Percentiles rank a stretch among this genome's conserved stretches.
Evolutionary conservation across 495 filamentous ascomycete species (phyloP).

Genomic region (Annulohypoxylon moriforme): DNA sequence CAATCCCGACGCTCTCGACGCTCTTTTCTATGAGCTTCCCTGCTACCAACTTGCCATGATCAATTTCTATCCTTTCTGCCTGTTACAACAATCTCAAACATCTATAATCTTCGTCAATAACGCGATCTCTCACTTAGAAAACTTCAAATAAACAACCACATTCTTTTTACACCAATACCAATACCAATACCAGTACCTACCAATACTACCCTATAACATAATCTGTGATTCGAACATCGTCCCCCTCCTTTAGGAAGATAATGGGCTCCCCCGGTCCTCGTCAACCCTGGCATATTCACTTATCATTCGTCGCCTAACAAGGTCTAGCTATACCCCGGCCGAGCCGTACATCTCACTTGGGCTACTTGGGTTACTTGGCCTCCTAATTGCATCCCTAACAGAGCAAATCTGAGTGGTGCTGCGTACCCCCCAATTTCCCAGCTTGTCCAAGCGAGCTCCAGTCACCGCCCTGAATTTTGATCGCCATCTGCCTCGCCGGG

Average conservation of each 20-base stretch:
- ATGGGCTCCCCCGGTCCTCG: constrained; percentile 39
- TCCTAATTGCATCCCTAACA: constrained; percentile 39
- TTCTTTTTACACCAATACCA: background rate
- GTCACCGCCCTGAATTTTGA: constrained; percentile 47
- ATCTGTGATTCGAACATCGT: background rate
- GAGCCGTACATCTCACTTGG: constrained; percentile 16
- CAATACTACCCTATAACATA: background rate
- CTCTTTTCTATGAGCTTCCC: constrained; percentile 18
- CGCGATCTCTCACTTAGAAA: background rate
- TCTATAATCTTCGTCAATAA: background rate
- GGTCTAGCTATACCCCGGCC: constrained; percentile 33
- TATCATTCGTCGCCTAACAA: constrained; percentile 46
- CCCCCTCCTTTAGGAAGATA: constrained; percentile 20
- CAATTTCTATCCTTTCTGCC: background rate
- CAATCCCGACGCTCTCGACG: constrained; percentile 23
- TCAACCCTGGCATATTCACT: constrained; percentile 37
- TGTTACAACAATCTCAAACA: background rate
- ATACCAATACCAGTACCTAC: background rate
- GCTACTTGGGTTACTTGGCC: constrained; percentile 14
- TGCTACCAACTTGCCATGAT: constrained; percentile 4
- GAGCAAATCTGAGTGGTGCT: constrained; percentile 38
- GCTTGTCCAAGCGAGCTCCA: constrained; percentile 42
- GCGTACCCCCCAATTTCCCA: constrained; percentile 47
- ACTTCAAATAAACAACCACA: constrained; percentile 13
- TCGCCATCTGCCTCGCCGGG: constrained; percentile 42